These are phyloP conservation scores for Rhododendron henanense DNA, from an alignment of 148 eudicot genomes.

Conservation along the genomic window DNA sequence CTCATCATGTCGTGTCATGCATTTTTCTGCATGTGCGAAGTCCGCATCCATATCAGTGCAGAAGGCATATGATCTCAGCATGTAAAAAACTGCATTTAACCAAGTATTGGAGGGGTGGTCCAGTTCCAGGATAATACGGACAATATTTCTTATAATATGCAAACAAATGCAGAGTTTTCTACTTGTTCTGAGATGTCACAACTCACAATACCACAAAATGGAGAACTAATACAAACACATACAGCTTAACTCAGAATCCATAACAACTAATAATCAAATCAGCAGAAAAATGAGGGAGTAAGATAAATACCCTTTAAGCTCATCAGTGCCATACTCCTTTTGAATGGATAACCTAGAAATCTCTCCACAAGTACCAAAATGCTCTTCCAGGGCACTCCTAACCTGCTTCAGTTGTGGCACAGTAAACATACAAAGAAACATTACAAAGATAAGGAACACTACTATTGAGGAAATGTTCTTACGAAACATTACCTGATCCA, in stretches of 20 bases:
- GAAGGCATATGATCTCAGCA: background rate
- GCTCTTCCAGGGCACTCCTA: conserved; percentile 47
- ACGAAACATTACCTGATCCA: conserved; percentile 42
- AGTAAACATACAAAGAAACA: background rate
- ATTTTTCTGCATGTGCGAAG: background rate
- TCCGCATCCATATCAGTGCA: background rate
- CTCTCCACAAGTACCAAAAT: conserved; percentile 76
- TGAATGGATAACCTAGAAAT: conserved; percentile 65
- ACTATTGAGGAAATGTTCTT: background rate
- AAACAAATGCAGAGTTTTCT: background rate
- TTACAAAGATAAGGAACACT: background rate
- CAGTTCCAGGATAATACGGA: background rate
- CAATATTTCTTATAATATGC: background rate
- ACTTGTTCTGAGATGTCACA: background rate
- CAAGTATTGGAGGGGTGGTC: background rate
- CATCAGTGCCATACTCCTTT: conserved; percentile 40
- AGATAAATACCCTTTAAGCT: conserved; percentile 55
- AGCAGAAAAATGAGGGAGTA: background rate
- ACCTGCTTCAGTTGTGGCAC: conserved; percentile 31
- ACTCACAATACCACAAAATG: background rate
- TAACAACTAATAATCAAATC: background rate
- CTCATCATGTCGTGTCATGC: background rate
- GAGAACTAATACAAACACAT: background rate
- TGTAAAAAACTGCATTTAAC: background rate
- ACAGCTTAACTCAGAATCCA: background rate